Base-by-base conservation (phyloP, 2,329 filamentous ascomycete species). In the Elsinoe australis region DNA sequence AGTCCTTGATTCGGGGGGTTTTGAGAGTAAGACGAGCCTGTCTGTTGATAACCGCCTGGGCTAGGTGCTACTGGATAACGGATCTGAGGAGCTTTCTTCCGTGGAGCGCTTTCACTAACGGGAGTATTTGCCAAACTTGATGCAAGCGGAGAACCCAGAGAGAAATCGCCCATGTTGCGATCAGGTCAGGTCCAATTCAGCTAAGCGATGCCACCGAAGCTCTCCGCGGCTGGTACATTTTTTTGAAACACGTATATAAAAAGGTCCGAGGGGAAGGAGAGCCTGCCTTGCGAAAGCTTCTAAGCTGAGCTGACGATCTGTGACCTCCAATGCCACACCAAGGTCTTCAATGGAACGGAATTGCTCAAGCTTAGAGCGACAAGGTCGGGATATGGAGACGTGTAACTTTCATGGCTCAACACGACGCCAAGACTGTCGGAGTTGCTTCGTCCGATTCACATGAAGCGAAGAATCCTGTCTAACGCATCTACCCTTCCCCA, bases 21-120 rank as follows among this genome's bases (percentile, higher is more conserved):
- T 36, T 47, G 44, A 8, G 29, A 34, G 32, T 47, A 47, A 28
- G 44, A 47, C 18, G 60, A 62, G 49, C 65, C 66, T 17, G 58
- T 55, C 55, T 72, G 69, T 34, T 70, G 65, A 53, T 72, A 71
- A 41, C 67, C 67, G 28, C 60, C 57, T 15, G 69, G 68, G 51
- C 66, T 65, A 19, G 69, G 62, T 41, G 68, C 70, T 47, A 71
- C 66, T 38, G 64, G 64, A 19, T 67, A 67, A 9, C 66, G 63
- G 51, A 63, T 65, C 50, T 22, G 17, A 18, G 47, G 35, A 14
- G 22, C 18, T 35, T 47, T 47, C 32, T 42, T 49, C 26, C 35
- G 36, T n/a, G 47, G 34, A 10, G 36, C 35, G 18, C 18, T 18
- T 21, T 49, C 47, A 31, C 29, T 26, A 12, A 14, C 24, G 7